Percentiles rank a stretch among this genome's conserved stretches.
These are phyloP conservation scores for Penicillium pulvis DNA, from an alignment of 495 filamentous ascomycete species.

Conservation along the genomic window DNA sequence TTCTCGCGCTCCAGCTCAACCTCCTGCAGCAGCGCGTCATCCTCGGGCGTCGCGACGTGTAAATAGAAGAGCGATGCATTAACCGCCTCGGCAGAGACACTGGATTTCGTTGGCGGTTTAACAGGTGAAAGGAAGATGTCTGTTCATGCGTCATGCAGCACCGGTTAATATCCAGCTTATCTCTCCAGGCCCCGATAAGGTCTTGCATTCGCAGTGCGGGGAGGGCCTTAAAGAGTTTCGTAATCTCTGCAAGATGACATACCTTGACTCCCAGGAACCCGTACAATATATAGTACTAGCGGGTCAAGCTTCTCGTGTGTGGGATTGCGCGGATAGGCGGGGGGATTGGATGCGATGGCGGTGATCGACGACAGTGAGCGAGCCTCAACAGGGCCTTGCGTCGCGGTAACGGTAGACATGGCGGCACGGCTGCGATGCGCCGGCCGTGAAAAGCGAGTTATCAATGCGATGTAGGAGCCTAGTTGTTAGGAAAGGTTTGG, in stretches of 20 bases:
- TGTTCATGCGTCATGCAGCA: conserved; percentile 30
- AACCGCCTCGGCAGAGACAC: conserved; percentile 85
- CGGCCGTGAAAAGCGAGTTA: conserved; percentile 22
- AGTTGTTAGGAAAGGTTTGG: neutral
- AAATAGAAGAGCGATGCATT: conserved; percentile 87
- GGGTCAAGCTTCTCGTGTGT: conserved; percentile 64
- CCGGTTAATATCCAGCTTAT: conserved; percentile 21
- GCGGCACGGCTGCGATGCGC: conserved; percentile 29
- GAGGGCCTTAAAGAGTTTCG: neutral
- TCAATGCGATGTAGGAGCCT: conserved; percentile 3
- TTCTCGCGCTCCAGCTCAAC: conserved; percentile 43
- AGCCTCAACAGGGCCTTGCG: conserved; percentile 66
- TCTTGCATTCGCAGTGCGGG: conserved; percentile 2
- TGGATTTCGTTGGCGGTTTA: conserved; percentile 77
- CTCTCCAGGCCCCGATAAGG: conserved; percentile 2
- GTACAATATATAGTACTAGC: conserved; percentile 83
- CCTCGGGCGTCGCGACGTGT: conserved; percentile 70
- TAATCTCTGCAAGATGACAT: conserved; percentile 23
- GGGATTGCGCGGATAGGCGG: conserved; percentile 76
- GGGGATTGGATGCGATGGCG: conserved; percentile 81
- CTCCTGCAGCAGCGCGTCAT: conserved; percentile 54
- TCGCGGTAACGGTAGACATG: conserved; percentile 22
- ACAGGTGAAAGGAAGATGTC: conserved; percentile 94
- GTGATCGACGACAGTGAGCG: conserved; percentile 80
- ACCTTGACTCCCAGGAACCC: conserved; percentile 91